Evolutionary conservation across 108 stramenopile genomes (phyloP).

Genomic region (Conticribra weissflogii): DNA sequence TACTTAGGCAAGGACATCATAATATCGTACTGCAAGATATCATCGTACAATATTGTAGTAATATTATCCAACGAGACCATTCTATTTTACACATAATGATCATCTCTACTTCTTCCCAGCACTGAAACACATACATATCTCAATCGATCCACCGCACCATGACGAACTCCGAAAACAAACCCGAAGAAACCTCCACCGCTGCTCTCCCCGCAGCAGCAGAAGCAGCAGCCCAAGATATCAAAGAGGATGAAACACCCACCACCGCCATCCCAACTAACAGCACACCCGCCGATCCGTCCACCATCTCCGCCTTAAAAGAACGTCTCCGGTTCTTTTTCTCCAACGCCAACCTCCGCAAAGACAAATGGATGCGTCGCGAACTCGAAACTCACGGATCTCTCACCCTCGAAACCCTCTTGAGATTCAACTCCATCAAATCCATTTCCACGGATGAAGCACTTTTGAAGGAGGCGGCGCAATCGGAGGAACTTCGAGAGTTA

Average conservation of each 20-base stretch:
- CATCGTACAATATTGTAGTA: no score
- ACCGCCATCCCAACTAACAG: neutral
- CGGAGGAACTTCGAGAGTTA: constrained; percentile 38
- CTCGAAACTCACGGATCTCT: constrained; percentile 54
- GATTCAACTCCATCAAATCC: constrained; percentile 81
- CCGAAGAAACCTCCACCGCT: no score
- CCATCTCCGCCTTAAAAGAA: constrained; percentile 35
- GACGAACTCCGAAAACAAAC: no score
- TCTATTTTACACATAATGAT: no score
- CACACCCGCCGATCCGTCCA: neutral
- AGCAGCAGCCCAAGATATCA: neutral
- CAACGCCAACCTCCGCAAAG: constrained; percentile 85
- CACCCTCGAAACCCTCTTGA: constrained; percentile 62
- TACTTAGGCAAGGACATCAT: no score
- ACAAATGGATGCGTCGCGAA: constrained; percentile 78
- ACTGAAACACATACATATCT: no score
- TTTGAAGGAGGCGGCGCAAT: constrained; percentile 66
- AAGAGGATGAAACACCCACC: neutral
- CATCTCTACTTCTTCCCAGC: no score
- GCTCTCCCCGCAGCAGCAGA: neutral
- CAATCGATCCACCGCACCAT: no score
- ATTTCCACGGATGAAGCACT: constrained; percentile 54
- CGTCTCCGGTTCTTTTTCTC: constrained; percentile 91
- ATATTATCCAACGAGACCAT: no score
- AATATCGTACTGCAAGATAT: no score